Evolutionary conservation across 1,139 yeast species (phyloP), one percentile per base, ranked within the genome.

Genomic region (Candida sanyaensis): DNA sequence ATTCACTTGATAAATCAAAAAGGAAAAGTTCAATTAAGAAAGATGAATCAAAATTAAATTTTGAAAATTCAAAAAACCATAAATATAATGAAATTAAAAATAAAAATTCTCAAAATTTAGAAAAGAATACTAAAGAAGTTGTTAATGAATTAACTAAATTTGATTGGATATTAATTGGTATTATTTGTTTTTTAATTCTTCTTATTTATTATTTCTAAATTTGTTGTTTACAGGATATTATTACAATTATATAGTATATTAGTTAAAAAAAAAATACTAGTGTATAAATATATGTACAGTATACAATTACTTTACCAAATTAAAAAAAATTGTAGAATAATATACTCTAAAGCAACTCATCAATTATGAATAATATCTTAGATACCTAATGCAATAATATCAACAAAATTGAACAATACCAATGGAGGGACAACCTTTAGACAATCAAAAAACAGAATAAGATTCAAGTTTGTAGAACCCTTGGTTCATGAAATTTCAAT

Each of bases 161-260:
- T 3, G 44, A 46, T 29, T 41, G 44, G 46, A 29, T 43, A 11
- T 41, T 46, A 26, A 46, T 46, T 38, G 39, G 32, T 6, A 13
- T 41, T 10, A 46, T 46, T 8, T 40, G 23, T 24, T 8, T 17
- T n/a, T 34, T 42, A 29, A 10, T 33, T 3, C 26, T 40, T 30
- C 29, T 40, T 7, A 40, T 40, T 21, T 30, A 30, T 23, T 30
- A n/a, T 29, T 29, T 40, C 27, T 36, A n/a, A n/a, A 36, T 3
- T 4, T 9, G n/a, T 9, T 10, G 11, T 17, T 12, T 7, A 33
- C 13, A n/a, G 26, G 6, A 17, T 12, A 23, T 33, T 33, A 10
- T 10, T 33, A 10, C 11, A 6, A 10, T 33, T 33, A 5, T n/a
- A 6, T 33, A 34, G 7, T 33, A n/a, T 13, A 4, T 33, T 33